Evolutionary conservation across 139 green algal species (phyloP).

Genomic region (Coelastrella sp.): DNA sequence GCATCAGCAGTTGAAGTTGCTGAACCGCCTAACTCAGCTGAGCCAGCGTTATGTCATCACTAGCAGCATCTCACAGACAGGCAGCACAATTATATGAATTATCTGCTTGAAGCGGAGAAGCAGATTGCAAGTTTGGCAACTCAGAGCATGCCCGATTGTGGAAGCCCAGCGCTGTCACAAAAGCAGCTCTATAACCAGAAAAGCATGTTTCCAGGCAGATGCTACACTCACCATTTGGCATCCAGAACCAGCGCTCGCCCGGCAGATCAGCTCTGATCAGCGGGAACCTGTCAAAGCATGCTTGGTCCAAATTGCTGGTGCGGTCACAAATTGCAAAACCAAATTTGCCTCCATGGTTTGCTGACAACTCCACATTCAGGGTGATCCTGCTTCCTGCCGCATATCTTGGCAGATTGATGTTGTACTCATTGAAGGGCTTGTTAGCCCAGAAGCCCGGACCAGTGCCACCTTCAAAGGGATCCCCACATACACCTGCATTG

Average conservation of each 20-base stretch:
- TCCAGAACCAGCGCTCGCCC: not conserved
- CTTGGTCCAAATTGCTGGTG: not conserved
- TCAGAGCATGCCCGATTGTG: too few species aligned
- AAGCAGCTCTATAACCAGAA: too few species aligned
- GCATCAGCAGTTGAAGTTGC: too few species aligned
- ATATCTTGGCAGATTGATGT: not conserved
- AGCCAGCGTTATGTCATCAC: too few species aligned
- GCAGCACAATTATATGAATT: too few species aligned
- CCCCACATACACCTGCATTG: not conserved
- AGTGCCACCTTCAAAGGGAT: not conserved
- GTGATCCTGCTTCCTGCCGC: not conserved
- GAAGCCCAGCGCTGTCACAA: too few species aligned
- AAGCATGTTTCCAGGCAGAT: too few species aligned
- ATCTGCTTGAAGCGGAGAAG: too few species aligned
- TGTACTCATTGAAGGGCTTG: not conserved
- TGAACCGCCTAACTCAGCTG: too few species aligned
- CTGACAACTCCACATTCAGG: not conserved
- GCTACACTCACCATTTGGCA: not conserved
- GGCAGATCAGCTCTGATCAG: not conserved
- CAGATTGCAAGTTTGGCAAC: too few species aligned
- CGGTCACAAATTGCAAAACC: not conserved
- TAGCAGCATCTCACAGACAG: too few species aligned
- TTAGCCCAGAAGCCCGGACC: not conserved
- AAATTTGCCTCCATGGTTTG: not conserved
- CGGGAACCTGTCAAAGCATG: not conserved